A percentile compares a stretch with the other conserved stretches of the same genome.
These are phyloP conservation scores for Jasminum sambac DNA, from an alignment of 257 asterid species.

Conservation along the genomic window DNA sequence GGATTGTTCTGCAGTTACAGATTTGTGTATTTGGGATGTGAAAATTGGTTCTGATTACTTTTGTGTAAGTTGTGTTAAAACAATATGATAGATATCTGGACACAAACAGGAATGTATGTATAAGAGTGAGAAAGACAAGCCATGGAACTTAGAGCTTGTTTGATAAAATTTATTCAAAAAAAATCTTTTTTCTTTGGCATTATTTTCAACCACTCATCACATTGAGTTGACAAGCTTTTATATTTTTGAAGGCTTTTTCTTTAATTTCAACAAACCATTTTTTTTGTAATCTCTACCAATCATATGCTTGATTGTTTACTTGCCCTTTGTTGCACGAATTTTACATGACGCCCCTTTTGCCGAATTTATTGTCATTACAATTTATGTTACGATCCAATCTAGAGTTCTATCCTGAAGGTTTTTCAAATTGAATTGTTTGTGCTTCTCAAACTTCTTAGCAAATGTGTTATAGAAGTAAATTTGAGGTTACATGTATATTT, in stretches of 20 bases:
- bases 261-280: too few relatives aligned
- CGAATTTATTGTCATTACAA: too few relatives aligned
- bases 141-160: too few relatives aligned
- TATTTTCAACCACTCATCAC: too few relatives aligned
- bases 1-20: neutral
- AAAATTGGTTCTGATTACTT: neutral
- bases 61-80: neutral
- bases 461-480: neutral
- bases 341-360: too few relatives aligned
- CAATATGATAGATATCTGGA: neutral
- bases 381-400: too few relatives aligned
- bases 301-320: neutral
- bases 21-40: neutral
- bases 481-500: slow-evolving; percentile 12
- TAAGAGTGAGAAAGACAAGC: neutral
- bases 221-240: too few relatives aligned
- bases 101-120: neutral
- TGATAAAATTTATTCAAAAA: too few relatives aligned
- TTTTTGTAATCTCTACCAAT: too few relatives aligned
- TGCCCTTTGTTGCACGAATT: neutral
- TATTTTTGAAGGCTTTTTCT: too few relatives aligned
- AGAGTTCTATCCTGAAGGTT: neutral
- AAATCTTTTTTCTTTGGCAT: too few relatives aligned
- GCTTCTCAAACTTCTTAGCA: neutral
- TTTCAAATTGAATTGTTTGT: neutral